Evolutionary conservation across 345 rosid species (phyloP).

Genomic region (Eucalyptus melliodora): DNA sequence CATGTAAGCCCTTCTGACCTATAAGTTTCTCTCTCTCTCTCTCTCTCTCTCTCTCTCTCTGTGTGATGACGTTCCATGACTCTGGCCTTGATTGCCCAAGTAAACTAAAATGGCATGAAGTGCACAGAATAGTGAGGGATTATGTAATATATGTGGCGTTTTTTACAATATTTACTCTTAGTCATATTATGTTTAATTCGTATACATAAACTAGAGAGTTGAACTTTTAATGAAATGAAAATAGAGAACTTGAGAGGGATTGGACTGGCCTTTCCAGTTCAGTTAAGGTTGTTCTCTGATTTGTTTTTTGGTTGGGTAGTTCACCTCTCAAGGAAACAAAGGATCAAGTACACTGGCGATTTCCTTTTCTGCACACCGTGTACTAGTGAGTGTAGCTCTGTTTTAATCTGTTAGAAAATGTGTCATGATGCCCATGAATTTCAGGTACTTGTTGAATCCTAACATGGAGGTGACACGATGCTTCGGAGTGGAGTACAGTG

Average conservation of each 20-base stretch:
- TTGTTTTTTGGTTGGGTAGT: neutral
- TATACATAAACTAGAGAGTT: neutral
- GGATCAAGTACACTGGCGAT: neutral
- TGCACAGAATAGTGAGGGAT: neutral
- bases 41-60: neutral
- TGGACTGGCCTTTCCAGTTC: neutral
- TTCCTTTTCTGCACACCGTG: neutral
- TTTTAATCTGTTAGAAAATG: neutral
- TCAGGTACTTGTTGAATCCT: conserved; percentile 77
- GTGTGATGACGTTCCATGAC: neutral
- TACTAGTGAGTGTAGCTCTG: neutral
- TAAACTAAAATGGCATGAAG: neutral
- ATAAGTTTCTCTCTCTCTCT: neutral
- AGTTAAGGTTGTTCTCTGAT: neutral
- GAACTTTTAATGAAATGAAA: neutral
- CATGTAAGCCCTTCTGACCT: conserved; percentile 29
- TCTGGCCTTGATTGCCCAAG: neutral
- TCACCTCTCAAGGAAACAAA: neutral
- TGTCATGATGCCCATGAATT: neutral
- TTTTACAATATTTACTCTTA: neutral
- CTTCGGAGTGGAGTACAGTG: conserved; percentile 65
- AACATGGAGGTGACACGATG: conserved; percentile 70
- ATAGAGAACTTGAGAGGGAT: neutral
- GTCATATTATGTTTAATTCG: neutral
- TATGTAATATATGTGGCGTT: neutral